These are phyloP conservation scores for Malus hybrid DNA, from an alignment of 331 rosid species.

Conservation along the genomic window DNA sequence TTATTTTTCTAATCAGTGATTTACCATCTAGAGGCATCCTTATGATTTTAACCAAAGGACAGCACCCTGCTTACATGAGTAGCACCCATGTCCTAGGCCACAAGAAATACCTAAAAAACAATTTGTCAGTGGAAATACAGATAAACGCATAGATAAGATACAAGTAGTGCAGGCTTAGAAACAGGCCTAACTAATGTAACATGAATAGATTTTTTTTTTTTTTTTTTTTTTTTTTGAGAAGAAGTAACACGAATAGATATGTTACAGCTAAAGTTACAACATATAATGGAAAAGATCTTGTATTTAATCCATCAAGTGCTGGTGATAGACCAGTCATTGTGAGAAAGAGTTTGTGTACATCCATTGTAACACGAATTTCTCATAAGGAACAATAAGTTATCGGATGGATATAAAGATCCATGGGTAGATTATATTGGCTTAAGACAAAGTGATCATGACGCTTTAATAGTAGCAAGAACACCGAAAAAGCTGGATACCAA, in stretches of 20 bases:
- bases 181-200: slow-evolving; percentile 12
- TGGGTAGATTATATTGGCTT: neutral
- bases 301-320: neutral
- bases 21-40: slow-evolving; percentile 65
- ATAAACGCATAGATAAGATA: slow-evolving; percentile 13
- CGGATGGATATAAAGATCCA: neutral
- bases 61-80: slow-evolving; percentile 38
- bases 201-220: too few relatives aligned
- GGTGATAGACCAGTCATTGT: neutral
- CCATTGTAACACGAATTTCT: neutral
- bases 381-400: neutral
- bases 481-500: neutral
- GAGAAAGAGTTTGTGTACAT: neutral
- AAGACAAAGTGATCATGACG: neutral
- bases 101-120: slow-evolving; percentile 36
- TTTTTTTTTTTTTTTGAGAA: too few relatives aligned
- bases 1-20: slow-evolving; percentile 28
- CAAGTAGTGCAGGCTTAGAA: neutral
- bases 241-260: neutral
- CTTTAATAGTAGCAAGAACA: neutral
- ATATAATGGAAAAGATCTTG: neutral
- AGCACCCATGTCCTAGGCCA: slow-evolving; percentile 46
- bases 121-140: slow-evolving; percentile 33
- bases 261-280: neutral
- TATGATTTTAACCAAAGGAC: slow-evolving; percentile 50